phyloP scores from a whole-genome alignment of 768 basidiomycete species.

The Mycena sanguinolenta region DNA sequence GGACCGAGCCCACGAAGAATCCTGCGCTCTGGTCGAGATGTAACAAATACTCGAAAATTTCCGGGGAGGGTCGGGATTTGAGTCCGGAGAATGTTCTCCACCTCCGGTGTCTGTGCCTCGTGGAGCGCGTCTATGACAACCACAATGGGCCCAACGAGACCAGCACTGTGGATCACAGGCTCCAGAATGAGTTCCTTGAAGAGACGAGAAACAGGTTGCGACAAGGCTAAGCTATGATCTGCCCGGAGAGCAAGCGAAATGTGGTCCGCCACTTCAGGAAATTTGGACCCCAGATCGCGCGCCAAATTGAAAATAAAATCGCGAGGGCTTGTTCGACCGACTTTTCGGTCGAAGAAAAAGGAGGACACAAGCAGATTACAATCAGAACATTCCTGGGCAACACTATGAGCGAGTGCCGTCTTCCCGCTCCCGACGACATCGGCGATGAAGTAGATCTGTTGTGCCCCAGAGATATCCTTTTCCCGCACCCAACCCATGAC shows the following conservation, averaged over 20 bases:
- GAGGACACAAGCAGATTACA: conserved; percentile 34
- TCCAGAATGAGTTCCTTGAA: conserved; percentile 1
- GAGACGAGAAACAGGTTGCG: neutral
- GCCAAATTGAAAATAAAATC: conserved; percentile 1
- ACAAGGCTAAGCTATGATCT: neutral
- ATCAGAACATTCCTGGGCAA: conserved; percentile 34
- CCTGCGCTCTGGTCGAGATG: conserved; percentile 35
- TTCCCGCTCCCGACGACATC: conserved; percentile 42
- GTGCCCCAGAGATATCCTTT: neutral
- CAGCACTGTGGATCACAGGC: neutral
- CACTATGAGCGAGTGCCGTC: conserved; percentile 38
- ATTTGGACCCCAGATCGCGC: neutral
- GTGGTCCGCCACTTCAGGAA: neutral
- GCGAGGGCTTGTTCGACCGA: conserved; percentile 28
- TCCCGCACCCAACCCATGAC: neutral
- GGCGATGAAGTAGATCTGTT: conserved; percentile 36
- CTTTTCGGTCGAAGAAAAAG: conserved; percentile 40
- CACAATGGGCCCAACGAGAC: neutral
- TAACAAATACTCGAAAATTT: conserved; percentile 39
- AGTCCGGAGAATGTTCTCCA: conserved; percentile 34
- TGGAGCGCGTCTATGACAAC: conserved; percentile 45
- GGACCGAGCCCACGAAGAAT: conserved; percentile 22
- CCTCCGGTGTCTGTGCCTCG: conserved; percentile 35
- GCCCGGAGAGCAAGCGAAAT: conserved; percentile 9
- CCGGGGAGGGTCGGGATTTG: conserved; percentile 35